A percentile compares a stretch with the other conserved stretches of the same genome.
These are phyloP conservation scores for Eremomyces bilateralis DNA, from an alignment of 495 filamentous ascomycete species.

Conservation along the genomic window DNA sequence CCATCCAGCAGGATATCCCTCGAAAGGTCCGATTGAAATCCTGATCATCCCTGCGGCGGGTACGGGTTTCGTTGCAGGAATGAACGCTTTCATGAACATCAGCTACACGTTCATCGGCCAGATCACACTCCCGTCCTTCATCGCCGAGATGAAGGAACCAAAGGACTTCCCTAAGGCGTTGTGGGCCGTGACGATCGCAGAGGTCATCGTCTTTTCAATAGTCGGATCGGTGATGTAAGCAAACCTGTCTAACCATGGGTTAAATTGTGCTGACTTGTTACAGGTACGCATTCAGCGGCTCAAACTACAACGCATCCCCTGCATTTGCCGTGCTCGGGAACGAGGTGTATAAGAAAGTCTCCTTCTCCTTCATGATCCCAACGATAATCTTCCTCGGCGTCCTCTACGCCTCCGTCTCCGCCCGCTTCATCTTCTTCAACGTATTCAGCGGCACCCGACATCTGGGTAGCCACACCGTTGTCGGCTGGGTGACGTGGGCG, in stretches of 20 bases:
- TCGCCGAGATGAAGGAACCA: slow-evolving; percentile 77
- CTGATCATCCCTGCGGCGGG: slow-evolving; percentile 39
- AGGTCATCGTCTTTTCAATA: slow-evolving; percentile 59
- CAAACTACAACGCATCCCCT: slow-evolving; percentile 59
- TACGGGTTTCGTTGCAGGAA: slow-evolving; percentile 58
- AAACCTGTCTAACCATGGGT: no score
- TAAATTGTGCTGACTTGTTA: no score
- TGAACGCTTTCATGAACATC: slow-evolving; percentile 77
- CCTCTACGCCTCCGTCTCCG: slow-evolving; percentile 68
- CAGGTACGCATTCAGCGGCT: slow-evolving; percentile 71
- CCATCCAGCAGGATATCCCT: slow-evolving; percentile 37
- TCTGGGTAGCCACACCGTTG: slow-evolving; percentile 53
- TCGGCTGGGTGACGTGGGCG: slow-evolving; percentile 60
- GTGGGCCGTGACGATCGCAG: slow-evolving; percentile 67
- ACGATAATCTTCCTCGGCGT: slow-evolving; percentile 79
- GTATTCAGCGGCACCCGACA: slow-evolving; percentile 40
- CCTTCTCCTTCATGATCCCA: slow-evolving; percentile 84
- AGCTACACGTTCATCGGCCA: slow-evolving; percentile 85
- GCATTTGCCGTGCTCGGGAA: slow-evolving; percentile 63
- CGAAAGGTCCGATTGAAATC: slow-evolving; percentile 36
- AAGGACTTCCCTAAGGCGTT: slow-evolving; percentile 76
- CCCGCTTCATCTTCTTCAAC: slow-evolving; percentile 69
- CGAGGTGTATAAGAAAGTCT: slow-evolving; percentile 51
- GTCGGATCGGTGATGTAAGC: slow-evolving; percentile 51
- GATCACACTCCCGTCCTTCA: slow-evolving; percentile 78